A percentile compares a stretch with the other conserved stretches of the same genome.
These are phyloP conservation scores for Epicoccum sorghinum DNA, from an alignment of 2,329 filamentous ascomycete genomes.

Conservation along the genomic window DNA sequence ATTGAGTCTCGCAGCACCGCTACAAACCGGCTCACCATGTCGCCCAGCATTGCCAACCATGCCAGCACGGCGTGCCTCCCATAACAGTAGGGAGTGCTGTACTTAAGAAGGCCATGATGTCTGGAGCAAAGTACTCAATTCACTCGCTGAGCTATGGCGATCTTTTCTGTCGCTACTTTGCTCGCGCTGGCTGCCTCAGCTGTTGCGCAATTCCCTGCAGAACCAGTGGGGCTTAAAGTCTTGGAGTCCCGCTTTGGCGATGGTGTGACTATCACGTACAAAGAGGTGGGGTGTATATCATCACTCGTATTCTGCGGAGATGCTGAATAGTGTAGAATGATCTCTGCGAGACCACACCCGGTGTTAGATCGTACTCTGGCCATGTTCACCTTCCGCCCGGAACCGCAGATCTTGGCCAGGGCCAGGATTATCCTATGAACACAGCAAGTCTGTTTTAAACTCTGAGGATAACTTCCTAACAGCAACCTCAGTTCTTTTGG, in stretches of 20 bases:
- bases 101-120: background rate
- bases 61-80: background rate
- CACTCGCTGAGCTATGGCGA: background rate
- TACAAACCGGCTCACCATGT: no score
- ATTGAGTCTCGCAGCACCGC: conserved; percentile 1
- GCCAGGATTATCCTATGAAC: conserved; percentile 30
- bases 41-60: conserved; percentile 10
- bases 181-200: conserved; percentile 10
- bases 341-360: conserved; percentile 60
- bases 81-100: background rate
- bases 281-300: no score
- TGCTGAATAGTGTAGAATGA: no score
- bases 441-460: conserved; percentile 46
- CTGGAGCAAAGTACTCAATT: background rate
- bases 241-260: conserved; percentile 28
- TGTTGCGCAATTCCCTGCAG: conserved; percentile 22
- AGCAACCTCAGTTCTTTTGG: conserved; percentile 26
- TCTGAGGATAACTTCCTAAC: no score
- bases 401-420: conserved; percentile 25
- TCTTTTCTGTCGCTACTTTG: conserved; percentile 2
- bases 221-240: conserved; percentile 21
- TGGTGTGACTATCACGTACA: conserved; percentile 33
- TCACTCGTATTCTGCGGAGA: no score
- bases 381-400: conserved; percentile 48
- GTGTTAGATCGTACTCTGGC: conserved; percentile 60